Percentiles rank a stretch among this genome's conserved stretches.
Evolutionary conservation across 2,329 filamentous ascomycete genomes (phyloP).

Genomic region (Cladosporium oxysporum): DNA sequence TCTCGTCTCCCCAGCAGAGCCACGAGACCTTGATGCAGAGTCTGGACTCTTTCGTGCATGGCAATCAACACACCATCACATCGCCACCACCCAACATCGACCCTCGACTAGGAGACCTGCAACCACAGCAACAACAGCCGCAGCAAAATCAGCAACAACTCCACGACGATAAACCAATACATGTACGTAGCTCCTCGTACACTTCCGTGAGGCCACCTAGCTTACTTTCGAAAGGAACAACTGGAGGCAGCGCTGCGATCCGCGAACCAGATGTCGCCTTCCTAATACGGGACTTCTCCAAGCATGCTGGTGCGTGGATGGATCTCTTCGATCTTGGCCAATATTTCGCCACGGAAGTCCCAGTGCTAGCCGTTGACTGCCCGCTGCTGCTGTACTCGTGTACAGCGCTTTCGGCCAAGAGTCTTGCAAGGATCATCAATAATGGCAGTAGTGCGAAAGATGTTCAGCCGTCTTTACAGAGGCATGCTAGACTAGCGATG

Average conservation of each 20-base stretch:
- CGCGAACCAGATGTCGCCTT: slow-evolving; percentile 49
- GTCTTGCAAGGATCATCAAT: slow-evolving; percentile 54
- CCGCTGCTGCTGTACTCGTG: slow-evolving; percentile 56
- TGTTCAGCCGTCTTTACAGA: slow-evolving; percentile 30
- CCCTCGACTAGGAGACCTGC: slow-evolving; percentile 31
- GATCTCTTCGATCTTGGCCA: slow-evolving; percentile 58
- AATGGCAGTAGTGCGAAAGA: slow-evolving; percentile 54
- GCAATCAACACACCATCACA: slow-evolving; percentile 37
- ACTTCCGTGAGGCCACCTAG: slow-evolving; percentile 29
- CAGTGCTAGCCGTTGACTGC: slow-evolving; percentile 55
- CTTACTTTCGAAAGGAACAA: slow-evolving; percentile 35
- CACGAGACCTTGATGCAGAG: slow-evolving; percentile 39
- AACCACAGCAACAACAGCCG: slow-evolving; percentile 20
- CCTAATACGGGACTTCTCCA: slow-evolving; percentile 60
- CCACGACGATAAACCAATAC: slow-evolving; percentile 22
- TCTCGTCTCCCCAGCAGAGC: slow-evolving; percentile 28
- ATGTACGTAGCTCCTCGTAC: slow-evolving; percentile 37
- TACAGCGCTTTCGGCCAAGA: slow-evolving; percentile 63
- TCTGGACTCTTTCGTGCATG: slow-evolving; percentile 53
- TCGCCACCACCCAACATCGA: slow-evolving; percentile 33
- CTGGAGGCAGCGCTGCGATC: slow-evolving; percentile 28
- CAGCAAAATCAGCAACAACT: background rate
- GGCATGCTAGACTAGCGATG: slow-evolving; percentile 52
- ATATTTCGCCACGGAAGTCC: slow-evolving; percentile 63
- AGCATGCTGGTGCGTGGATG: slow-evolving; percentile 61